Evolutionary conservation across 2,329 filamentous ascomycete genomes (phyloP).

Genomic region (Tolypocladium tundrense): DNA sequence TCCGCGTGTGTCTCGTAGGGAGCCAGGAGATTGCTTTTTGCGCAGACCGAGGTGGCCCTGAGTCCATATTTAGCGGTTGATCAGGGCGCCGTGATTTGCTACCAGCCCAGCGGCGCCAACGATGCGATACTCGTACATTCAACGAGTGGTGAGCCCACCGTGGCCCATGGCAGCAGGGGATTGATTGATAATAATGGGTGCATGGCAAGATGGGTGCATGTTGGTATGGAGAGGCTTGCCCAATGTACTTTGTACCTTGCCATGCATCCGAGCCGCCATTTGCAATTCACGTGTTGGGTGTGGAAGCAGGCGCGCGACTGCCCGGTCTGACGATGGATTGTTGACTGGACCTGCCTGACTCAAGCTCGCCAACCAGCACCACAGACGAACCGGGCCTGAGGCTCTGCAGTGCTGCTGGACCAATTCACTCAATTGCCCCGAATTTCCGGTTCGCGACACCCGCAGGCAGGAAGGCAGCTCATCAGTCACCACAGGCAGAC

Average conservation of each 20-base stretch:
- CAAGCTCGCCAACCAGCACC: background rate
- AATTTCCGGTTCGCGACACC: too few species aligned
- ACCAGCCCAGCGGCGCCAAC: slow-evolving; percentile 1
- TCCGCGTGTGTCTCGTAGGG: background rate
- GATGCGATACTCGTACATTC: background rate
- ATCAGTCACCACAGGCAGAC: background rate
- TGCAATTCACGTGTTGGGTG: background rate
- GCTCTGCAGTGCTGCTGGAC: background rate
- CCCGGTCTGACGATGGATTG: background rate
- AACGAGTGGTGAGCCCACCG: background rate
- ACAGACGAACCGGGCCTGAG: too few species aligned
- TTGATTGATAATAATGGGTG: background rate
- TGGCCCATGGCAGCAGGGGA: background rate
- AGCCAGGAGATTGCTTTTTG: background rate
- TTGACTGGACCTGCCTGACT: background rate
- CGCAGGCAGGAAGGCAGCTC: background rate
- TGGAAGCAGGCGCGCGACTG: background rate
- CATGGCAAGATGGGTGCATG: background rate
- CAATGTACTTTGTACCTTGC: background rate
- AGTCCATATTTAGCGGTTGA: background rate
- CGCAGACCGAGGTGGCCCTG: background rate
- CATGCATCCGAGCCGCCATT: background rate
- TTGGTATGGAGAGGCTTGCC: background rate
- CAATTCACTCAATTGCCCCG: background rate
- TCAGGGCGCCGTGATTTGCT: slow-evolving; percentile 1